phyloP scores from a whole-genome alignment of 2,329 filamentous ascomycete genomes.

The Clarireedia sp. region DNA sequence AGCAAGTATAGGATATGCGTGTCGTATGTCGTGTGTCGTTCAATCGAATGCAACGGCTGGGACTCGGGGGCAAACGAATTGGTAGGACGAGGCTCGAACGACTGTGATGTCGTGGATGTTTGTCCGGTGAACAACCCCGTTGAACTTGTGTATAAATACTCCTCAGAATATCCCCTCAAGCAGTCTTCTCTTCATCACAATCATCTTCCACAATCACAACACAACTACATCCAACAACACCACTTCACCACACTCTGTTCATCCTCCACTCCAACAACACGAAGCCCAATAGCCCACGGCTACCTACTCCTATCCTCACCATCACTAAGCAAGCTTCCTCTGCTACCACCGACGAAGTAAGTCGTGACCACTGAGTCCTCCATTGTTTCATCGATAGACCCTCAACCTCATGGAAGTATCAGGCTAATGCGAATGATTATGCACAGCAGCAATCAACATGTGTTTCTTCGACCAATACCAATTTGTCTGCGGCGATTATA shows the following conservation, averaged over 20 bases:
- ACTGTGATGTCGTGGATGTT: slow-evolving; percentile 5
- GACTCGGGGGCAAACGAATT: slow-evolving; percentile 2
- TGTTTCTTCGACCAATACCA: slow-evolving; percentile 92
- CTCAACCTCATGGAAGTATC: slow-evolving; percentile 5
- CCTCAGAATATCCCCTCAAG: slow-evolving; percentile 10
- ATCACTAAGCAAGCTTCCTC: no score
- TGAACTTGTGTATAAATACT: slow-evolving; percentile 23
- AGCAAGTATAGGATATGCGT: slow-evolving; percentile 20
- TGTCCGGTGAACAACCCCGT: slow-evolving; percentile 5
- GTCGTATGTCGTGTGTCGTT: slow-evolving; percentile 23
- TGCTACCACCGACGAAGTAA: slow-evolving; percentile 19
- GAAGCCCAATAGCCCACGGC: neutral
- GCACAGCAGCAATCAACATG: slow-evolving; percentile 48
- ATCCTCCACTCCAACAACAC: slow-evolving; percentile 1
- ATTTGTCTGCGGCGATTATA: slow-evolving; percentile 83
- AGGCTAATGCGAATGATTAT: slow-evolving; percentile 15
- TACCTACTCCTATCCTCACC: no score
- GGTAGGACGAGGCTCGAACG: slow-evolving; percentile 9
- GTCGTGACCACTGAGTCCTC: slow-evolving; percentile 9
- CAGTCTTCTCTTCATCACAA: slow-evolving; percentile 15
- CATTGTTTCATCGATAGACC: slow-evolving; percentile 15
- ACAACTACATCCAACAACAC: slow-evolving; percentile 2
- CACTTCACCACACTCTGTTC: neutral
- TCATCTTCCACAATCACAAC: slow-evolving; percentile 14
- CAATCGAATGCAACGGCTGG: slow-evolving; percentile 13